phyloP scores from a whole-genome alignment of 441 rosid genomes.

The Erodium moschatum region DNA sequence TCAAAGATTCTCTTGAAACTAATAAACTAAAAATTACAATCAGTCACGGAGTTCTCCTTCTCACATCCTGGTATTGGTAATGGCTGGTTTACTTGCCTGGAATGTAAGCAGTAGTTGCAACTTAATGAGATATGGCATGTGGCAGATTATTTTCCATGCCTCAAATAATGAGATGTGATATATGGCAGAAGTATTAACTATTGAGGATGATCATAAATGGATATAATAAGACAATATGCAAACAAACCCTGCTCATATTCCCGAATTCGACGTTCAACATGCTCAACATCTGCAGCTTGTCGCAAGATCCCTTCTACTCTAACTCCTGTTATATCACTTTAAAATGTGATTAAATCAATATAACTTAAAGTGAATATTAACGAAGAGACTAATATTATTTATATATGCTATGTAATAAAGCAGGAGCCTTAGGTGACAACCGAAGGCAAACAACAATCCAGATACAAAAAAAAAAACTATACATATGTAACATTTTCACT shows the following conservation, averaged over 20 bases:
- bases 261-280: constrained; percentile 77
- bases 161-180: constrained; percentile 12
- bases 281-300: constrained; percentile 99
- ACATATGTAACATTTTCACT: neutral
- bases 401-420: neutral
- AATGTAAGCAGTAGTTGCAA: neutral
- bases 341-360: constrained; percentile 24
- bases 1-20: constrained; percentile 5
- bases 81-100: too few species aligned
- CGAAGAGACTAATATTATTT: neutral
- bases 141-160: neutral
- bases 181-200: constrained; percentile 6
- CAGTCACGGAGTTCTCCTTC: too few species aligned
- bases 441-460: neutral
- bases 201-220: constrained; percentile 2
- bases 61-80: too few species aligned
- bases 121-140: neutral
- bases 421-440: neutral
- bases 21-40: neutral
- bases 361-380: neutral
- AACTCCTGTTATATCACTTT: constrained; percentile 49
- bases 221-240: constrained; percentile 9
- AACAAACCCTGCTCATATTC: constrained; percentile 89
- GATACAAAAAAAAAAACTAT: neutral
- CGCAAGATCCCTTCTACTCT: constrained; percentile 90